Conservation (phyloP, 1,139 yeast genomes). For the Yamadazyma spencermartinsiae region DNA sequence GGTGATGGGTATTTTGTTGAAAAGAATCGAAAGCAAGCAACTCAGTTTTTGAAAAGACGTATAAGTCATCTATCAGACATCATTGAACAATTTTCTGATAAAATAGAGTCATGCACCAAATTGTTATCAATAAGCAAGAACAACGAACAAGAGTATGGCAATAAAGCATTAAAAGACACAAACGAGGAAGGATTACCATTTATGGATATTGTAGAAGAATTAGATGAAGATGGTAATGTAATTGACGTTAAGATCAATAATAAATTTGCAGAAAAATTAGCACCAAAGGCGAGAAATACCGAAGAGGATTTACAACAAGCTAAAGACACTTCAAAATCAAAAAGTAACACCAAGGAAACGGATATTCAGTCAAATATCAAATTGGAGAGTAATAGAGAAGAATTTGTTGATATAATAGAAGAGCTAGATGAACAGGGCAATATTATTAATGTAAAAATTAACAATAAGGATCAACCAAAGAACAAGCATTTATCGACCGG, state of each 20-base stretch:
- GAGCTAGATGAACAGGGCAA: constrained; percentile 82
- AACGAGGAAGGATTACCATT: constrained; percentile 53
- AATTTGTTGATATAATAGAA: constrained; percentile 1
- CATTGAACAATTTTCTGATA: constrained; percentile 32
- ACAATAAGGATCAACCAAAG: constrained; percentile 7
- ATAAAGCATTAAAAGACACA: constrained; percentile 11
- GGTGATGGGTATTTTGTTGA: constrained; percentile 67
- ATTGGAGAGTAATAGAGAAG: neutral
- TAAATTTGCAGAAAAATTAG: neutral
- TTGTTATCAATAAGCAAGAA: constrained; percentile 37
- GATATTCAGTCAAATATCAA: neutral
- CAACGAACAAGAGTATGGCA: constrained; percentile 9
- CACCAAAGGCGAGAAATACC: neutral
- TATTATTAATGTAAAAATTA: constrained; percentile 33
- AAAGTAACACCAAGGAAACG: no score
- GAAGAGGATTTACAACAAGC: neutral
- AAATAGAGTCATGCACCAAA: constrained; percentile 36
- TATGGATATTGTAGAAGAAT: constrained; percentile 82
- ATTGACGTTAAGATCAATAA: constrained; percentile 22
- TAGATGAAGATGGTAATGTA: constrained; percentile 79
- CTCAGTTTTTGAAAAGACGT: constrained; percentile 35
- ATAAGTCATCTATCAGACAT: constrained; percentile 22
- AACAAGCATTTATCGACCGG: neutral
- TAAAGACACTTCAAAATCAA: no score
- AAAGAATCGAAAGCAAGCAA: constrained; percentile 44